Conservation (phyloP, 202 grass and related monocot genomes). For the Saccharum hybrid region DNA sequence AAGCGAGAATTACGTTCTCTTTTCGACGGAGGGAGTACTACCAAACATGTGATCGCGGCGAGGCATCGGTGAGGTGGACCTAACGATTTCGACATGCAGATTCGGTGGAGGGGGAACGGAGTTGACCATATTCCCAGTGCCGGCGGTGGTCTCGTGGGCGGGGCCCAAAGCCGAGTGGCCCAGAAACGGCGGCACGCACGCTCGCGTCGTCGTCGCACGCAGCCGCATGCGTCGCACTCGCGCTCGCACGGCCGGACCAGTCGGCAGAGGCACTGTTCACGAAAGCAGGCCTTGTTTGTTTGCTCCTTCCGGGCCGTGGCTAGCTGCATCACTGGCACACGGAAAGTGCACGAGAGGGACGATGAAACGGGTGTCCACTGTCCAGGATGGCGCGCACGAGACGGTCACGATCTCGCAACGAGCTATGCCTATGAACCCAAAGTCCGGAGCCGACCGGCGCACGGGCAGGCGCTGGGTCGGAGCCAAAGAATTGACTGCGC, state of each 20-base stretch:
- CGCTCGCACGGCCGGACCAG: too few species aligned
- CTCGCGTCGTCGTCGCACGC: background rate
- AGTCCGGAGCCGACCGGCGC: background rate
- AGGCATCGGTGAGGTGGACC: constrained; percentile 27
- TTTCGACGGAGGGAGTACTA: background rate
- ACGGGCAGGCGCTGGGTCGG: background rate
- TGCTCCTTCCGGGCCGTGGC: background rate
- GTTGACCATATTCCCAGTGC: constrained; percentile 1
- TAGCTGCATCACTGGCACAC: background rate
- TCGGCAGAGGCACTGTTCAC: too few species aligned
- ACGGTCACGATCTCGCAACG: background rate
- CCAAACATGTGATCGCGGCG: constrained; percentile 13
- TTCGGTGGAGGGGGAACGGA: background rate
- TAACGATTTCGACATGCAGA: constrained; percentile 37
- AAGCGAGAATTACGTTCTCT: too few species aligned
- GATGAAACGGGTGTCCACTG: background rate
- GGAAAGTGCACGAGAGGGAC: background rate
- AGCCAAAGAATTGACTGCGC: background rate
- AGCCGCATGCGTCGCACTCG: background rate
- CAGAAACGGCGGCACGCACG: constrained; percentile 3
- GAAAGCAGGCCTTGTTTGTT: background rate
- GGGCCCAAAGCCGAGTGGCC: background rate
- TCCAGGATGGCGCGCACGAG: background rate
- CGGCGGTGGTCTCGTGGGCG: background rate
- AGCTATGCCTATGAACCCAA: background rate